Evolutionary conservation across 2,329 filamentous ascomycete species (phyloP), one percentile per base, ranked within the genome.

Genomic region (Thielaviopsis musarum): DNA sequence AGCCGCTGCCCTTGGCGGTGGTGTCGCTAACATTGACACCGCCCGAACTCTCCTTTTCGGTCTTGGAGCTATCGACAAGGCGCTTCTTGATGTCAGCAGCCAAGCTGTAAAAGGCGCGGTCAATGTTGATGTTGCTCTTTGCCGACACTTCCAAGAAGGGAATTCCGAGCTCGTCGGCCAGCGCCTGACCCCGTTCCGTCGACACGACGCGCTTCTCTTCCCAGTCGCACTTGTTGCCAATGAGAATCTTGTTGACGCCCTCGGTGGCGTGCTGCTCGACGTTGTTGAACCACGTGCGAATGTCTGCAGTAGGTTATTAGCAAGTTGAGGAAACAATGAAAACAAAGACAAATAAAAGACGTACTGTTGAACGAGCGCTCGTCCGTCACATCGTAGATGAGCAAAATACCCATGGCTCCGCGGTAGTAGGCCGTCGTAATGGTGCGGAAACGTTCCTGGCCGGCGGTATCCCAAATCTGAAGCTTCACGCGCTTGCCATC

Each of bases 171-270:
- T 97, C 93, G 74, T 95, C 87, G 62, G 93, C 93, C 60, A 98
- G 82, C 65, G 85, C 85, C 73, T 98, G 91, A 66, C 93, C 93
- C 69, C 90, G 86, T 72, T 96, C 91, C 62, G 87, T 95, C 56
- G 88, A 90, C 51, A 98, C 87, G 59, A 88, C 90, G 66, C 93
- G 86, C 80, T 97, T 97, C 76, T 98, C 93, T 74, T 97, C 93
- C 93, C 93, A 97, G 74, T 98, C 93, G 76, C 93, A 98, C 77
- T 98, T 98, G 81, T 98, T 98, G 71, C 93, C 93, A 66, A 98
- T 96, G 65, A 98, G 82, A 70, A 98, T 97, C 80, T 97, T 98
- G 83, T 97, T 96, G 70, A 98, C 93, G 68, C 93, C 93, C 75
- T 97, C 93, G 67, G 89, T 95, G 61, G 93, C 93, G 75, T 98